Evolutionary conservation across 2,329 filamentous ascomycete species (phyloP).

Genomic region (Aspergillus sp.): DNA sequence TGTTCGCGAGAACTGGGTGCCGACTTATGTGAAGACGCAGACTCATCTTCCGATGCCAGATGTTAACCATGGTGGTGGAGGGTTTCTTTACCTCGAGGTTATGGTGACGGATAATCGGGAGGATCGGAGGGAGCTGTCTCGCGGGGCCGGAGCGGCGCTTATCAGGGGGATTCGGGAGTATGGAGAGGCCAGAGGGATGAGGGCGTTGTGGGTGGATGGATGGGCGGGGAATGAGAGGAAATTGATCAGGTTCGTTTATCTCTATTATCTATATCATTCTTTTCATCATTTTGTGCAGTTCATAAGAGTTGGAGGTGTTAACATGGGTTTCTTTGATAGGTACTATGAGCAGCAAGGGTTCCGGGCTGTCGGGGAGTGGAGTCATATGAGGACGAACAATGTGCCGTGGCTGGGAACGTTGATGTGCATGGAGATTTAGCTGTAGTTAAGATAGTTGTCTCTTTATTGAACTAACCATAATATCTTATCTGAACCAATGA

Average conservation of each 20-base stretch:
- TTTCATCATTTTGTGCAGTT: too few relatives aligned
- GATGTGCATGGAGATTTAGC: neutral
- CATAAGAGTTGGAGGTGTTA: neutral
- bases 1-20: neutral
- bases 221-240: neutral
- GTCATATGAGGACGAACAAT: neutral
- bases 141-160: neutral
- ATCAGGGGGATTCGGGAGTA: neutral
- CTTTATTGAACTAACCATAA: too few relatives aligned
- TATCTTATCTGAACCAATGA: too few relatives aligned
- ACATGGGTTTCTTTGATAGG: neutral
- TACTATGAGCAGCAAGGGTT: neutral
- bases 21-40: neutral
- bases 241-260: neutral
- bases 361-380: neutral
- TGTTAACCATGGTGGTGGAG: neutral
- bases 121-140: neutral
- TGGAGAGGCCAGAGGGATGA: neutral
- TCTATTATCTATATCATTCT: too few relatives aligned
- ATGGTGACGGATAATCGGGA: neutral
- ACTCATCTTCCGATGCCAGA: neutral
- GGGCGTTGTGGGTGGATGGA: neutral
- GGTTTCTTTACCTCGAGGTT: neutral
- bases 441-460: neutral
- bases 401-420: neutral